Base-by-base conservation (phyloP, 257 asterid genomes). In the Solanum gracilifrons region DNA sequence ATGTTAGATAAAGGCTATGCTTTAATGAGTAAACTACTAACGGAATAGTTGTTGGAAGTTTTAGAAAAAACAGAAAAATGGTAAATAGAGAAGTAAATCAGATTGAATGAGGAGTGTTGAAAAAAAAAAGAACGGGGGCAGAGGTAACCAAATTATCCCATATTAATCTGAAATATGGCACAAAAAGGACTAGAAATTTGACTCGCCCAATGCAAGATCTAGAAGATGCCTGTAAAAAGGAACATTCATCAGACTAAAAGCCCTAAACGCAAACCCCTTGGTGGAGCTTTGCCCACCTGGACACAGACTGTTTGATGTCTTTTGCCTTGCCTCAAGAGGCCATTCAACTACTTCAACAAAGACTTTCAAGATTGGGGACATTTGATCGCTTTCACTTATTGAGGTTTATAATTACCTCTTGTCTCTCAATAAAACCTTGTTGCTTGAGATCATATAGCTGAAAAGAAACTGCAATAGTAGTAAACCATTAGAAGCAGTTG, bases 371-470 rank as follows among this genome's bases (percentile, higher is more conserved):
- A 62, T 13, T 31, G 9, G 41, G 79, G 58, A 60, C 20, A 84
- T 9, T 48, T 41, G 16, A 60, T 62, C 36, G 29, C 27, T 62
- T 68, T 41, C 55, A 60, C 2, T 64, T 84, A 33, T 2, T 60
- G 51, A 84, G 39, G 60, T 10, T n/a, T 64, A 84, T n/a, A 35
- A 43, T 37, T 89, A 97, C 99, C 99, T 97, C 99, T 93, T 97
- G 99, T 90, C 99, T 94, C 90, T 97, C 99, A 62, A 97, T 97
- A 90, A 97, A 97, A 76, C 99, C 98, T 89, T 95, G 99, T 90
- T 95, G 99, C 92, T 97, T 97, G 94, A 95, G 99, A 96, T 97
- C 99, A 91, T 97, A 97, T 88, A 97, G 92, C 87, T 97, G 99
- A 88, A 97, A 97, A 62, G 98, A 97, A 94, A 97, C 99, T 97